These are phyloP conservation scores for Hordeum pubiflorum DNA, from an alignment of 202 grass and related monocot species.

Conservation along the genomic window DNA sequence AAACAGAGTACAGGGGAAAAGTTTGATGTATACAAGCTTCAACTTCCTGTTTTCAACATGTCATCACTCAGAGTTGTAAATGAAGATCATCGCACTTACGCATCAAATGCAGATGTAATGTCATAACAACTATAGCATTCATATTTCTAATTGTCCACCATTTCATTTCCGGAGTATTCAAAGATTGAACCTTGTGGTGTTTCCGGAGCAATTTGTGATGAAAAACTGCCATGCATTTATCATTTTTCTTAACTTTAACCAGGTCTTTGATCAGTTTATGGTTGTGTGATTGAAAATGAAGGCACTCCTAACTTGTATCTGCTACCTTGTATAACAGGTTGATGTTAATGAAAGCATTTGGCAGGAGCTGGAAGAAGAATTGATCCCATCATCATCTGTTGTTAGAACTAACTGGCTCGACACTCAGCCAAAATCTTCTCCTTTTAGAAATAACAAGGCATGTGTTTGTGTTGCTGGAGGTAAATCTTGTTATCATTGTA, in stretches of 20 bases:
- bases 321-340: slow-evolving; percentile 56
- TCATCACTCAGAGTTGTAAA: slow-evolving; percentile 71
- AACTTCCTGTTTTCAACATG: slow-evolving; percentile 89
- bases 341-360: slow-evolving; percentile 74
- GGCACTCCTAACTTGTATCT: slow-evolving; percentile 26
- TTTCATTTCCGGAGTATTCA: slow-evolving; percentile 7
- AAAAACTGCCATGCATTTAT: not conserved
- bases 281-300: slow-evolving; percentile 10
- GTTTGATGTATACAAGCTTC: slow-evolving; percentile 84
- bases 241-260: not conserved
- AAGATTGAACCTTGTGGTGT: slow-evolving; percentile 5
- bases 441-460: slow-evolving; percentile 51
- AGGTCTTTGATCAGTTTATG: not conserved
- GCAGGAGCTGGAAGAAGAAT: slow-evolving; percentile 96
- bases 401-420: slow-evolving; percentile 93
- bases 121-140: slow-evolving; percentile 6
- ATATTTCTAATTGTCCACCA: slow-evolving; percentile 1
- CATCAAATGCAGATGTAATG: slow-evolving; percentile 84
- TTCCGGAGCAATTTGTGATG: not conserved
- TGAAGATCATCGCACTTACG: slow-evolving; percentile 95
- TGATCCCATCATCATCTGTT: slow-evolving; percentile 80
- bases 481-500: slow-evolving; percentile 19
- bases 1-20: slow-evolving; percentile 66
- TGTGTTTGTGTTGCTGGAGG: slow-evolving; percentile 88
- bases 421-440: slow-evolving; percentile 51